phyloP scores from a whole-genome alignment of 2,329 filamentous ascomycete species.

The Xylaria sp. region DNA sequence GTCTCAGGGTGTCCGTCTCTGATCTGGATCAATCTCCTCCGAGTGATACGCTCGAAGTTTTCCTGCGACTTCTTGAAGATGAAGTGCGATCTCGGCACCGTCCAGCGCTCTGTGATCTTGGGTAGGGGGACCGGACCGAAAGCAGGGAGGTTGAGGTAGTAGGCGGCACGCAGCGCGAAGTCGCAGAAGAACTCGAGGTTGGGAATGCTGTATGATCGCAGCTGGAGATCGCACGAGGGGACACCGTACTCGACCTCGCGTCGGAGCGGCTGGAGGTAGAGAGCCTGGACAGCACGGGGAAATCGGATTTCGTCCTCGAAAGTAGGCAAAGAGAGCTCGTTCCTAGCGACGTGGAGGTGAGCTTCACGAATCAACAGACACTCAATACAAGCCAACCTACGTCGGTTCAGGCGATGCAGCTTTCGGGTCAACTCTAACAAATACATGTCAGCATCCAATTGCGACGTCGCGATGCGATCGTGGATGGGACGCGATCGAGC shows the following conservation, averaged over 20 bases:
- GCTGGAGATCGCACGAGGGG: slow-evolving; percentile 82
- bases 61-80: slow-evolving; percentile 97
- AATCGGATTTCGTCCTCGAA: slow-evolving; percentile 44
- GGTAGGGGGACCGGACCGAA: slow-evolving; percentile 83
- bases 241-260: slow-evolving; percentile 69
- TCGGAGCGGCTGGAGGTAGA: slow-evolving; percentile 80
- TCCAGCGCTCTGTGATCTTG: slow-evolving; percentile 86
- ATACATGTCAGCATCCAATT: slow-evolving; percentile 9
- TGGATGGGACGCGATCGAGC: background rate
- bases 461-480: background rate
- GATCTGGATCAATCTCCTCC: slow-evolving; percentile 83
- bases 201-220: slow-evolving; percentile 84
- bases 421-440: slow-evolving; percentile 13
- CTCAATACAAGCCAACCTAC: slow-evolving; percentile 18
- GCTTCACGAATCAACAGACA: slow-evolving; percentile 6
- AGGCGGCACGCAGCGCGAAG: slow-evolving; percentile 89
- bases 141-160: slow-evolving; percentile 83
- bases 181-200: slow-evolving; percentile 93
- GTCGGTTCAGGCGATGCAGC: slow-evolving; percentile 17
- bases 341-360: slow-evolving; percentile 18
- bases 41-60: slow-evolving; percentile 90
- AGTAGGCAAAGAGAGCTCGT: slow-evolving; percentile 25
- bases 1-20: slow-evolving; percentile 84
- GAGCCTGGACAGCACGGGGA: slow-evolving; percentile 75
- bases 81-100: slow-evolving; percentile 81